Conservation (phyloP, 805 yeast species). For the Wickerhamiella brachini region DNA sequence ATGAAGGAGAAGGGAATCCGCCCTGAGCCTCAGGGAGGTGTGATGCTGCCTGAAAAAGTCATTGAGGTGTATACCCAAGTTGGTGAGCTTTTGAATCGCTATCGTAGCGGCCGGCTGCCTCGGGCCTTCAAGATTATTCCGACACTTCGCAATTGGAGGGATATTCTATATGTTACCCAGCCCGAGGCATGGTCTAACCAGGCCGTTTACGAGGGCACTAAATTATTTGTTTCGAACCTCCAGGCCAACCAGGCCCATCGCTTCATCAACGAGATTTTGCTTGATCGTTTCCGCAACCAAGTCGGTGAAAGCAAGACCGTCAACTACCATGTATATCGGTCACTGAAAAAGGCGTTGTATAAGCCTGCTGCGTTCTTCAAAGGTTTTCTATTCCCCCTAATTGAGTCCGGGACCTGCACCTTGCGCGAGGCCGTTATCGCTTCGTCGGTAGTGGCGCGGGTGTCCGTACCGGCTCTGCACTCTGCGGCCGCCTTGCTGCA, state of each 20-base stretch:
- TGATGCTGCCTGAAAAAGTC: slow-evolving; percentile 87
- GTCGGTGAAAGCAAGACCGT: slow-evolving; percentile 35
- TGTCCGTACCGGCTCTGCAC: slow-evolving; percentile 88
- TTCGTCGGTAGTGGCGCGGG: slow-evolving; percentile 77
- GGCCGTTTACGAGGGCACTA: slow-evolving; percentile 88
- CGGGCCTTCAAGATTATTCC: slow-evolving; percentile 92
- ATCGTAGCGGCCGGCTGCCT: slow-evolving; percentile 95
- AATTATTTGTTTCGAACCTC: slow-evolving; percentile 80
- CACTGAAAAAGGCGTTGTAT: slow-evolving; percentile 83
- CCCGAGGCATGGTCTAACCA: slow-evolving; percentile 94
- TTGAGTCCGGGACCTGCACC: slow-evolving; percentile 68
- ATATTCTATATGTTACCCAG: slow-evolving; percentile 78
- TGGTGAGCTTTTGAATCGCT: slow-evolving; percentile 72
- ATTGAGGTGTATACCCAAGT: slow-evolving; percentile 88
- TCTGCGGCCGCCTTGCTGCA: slow-evolving; percentile 91
- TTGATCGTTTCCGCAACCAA: slow-evolving; percentile 30
- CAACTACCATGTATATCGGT: slow-evolving; percentile 85
- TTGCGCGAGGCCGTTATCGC: slow-evolving; percentile 91
- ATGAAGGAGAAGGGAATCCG: slow-evolving; percentile 24
- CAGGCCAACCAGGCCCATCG: slow-evolving; percentile 79
- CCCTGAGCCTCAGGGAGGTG: slow-evolving; percentile 36
- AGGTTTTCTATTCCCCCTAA: slow-evolving; percentile 85
- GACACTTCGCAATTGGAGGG: slow-evolving; percentile 88
- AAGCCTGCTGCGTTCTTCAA: slow-evolving; percentile 97
- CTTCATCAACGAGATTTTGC: slow-evolving; percentile 41